Evolutionary conservation across 2,329 filamentous ascomycete species (phyloP).

Genomic region (Hypoxylon sp.): DNA sequence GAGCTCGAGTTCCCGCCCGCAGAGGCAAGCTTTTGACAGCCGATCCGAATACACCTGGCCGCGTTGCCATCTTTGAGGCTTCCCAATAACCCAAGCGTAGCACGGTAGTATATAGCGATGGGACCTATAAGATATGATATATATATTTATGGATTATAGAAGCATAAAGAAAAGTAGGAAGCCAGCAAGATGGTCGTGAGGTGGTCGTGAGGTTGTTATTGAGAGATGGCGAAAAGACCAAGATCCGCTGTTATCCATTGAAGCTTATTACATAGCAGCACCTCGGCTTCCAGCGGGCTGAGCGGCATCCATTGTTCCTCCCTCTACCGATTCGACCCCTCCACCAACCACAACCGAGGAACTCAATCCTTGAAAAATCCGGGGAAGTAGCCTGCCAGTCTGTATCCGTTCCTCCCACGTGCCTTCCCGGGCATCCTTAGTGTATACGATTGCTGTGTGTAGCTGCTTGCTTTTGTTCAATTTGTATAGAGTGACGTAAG

Average conservation of each 20-base stretch:
- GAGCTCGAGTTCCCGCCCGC: slow-evolving; percentile 38
- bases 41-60: slow-evolving; percentile 40
- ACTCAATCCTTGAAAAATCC: slow-evolving; percentile 19
- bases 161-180: neutral
- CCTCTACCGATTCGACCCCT: slow-evolving; percentile 15
- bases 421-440: neutral
- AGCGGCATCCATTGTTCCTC: slow-evolving; percentile 18
- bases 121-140: neutral
- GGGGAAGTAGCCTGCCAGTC: slow-evolving; percentile 28
- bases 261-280: slow-evolving; percentile 20
- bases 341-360: slow-evolving; percentile 32
- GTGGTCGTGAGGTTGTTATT: too few species aligned
- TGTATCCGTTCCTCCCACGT: slow-evolving; percentile 2
- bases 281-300: slow-evolving; percentile 45
- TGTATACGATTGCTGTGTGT: too few species aligned
- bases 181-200: slow-evolving; percentile 8
- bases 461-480: too few species aligned
- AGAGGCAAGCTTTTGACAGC: slow-evolving; percentile 41
- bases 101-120: neutral
- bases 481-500: neutral
- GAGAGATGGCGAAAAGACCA: neutral
- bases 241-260: slow-evolving; percentile 23
- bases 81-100: slow-evolving; percentile 2
- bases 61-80: slow-evolving; percentile 44
- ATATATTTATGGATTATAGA: neutral